phyloP scores from a whole-genome alignment of 2,329 filamentous ascomycete genomes.

The Colletotrichum sp. region DNA sequence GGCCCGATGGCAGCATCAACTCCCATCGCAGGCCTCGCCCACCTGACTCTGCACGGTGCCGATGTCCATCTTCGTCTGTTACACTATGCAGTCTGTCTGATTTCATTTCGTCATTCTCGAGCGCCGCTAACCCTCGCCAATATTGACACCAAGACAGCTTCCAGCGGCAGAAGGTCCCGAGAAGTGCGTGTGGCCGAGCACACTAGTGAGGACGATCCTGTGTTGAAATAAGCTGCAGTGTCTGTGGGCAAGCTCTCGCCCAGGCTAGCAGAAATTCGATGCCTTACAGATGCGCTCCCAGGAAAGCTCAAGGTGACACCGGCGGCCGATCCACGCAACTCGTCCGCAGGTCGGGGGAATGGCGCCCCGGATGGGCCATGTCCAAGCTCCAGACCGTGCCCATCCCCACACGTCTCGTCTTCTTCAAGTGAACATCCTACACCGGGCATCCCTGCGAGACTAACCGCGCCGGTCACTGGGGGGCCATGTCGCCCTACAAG shows the following conservation, averaged over 20 bases:
- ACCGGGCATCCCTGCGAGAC: conserved; percentile 5
- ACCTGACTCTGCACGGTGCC: background rate
- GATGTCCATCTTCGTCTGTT: background rate
- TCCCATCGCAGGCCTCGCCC: background rate
- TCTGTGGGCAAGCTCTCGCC: background rate
- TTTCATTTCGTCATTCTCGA: background rate
- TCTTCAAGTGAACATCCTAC: conserved; percentile 6
- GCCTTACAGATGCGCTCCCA: background rate
- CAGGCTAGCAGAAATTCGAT: background rate
- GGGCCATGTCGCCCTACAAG: background rate
- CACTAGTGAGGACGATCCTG: background rate
- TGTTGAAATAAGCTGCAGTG: background rate
- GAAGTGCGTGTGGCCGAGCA: background rate
- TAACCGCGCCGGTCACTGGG: background rate
- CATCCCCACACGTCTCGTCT: conserved; percentile 17
- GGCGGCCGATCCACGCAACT: conserved; percentile 15
- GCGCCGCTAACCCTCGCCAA: background rate
- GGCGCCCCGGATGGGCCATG: background rate
- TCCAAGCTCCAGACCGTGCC: conserved; percentile 19
- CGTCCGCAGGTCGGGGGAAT: background rate
- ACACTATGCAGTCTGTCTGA: background rate
- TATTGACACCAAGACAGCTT: background rate
- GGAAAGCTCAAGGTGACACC: conserved; percentile 1
- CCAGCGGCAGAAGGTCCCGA: background rate
- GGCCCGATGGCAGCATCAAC: too few species aligned